Conservation (phyloP, 164 flowering plant genomes). For the Chimonanthus salicifolius region DNA sequence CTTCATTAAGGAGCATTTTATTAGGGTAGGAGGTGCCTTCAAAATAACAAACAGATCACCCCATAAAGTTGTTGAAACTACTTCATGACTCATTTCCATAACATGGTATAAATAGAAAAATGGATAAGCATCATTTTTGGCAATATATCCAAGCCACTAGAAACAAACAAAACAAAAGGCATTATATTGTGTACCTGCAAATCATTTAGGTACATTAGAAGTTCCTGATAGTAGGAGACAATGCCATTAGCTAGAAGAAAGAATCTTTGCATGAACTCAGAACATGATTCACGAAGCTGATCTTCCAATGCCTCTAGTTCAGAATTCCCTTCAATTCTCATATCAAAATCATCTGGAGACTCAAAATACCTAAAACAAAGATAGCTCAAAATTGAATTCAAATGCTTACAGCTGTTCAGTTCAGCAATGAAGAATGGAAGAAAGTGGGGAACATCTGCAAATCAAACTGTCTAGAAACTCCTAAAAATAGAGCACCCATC, state of each 20-base stretch:
- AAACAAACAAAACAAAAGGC: not conserved
- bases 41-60: too few relatives aligned
- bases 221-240: slow-evolving; percentile 16
- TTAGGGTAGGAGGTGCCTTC: too few relatives aligned
- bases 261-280: slow-evolving; percentile 22
- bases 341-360: slow-evolving; percentile 20
- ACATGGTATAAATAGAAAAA: not conserved
- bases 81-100: too few relatives aligned
- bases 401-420: too few relatives aligned
- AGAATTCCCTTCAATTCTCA: slow-evolving; percentile 19
- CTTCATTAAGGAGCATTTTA: too few relatives aligned
- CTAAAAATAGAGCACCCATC: too few relatives aligned
- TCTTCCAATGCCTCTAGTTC: slow-evolving; percentile 22
- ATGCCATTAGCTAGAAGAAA: slow-evolving; percentile 21
- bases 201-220: slow-evolving; percentile 15
- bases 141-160: not conserved
- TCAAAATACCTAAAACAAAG: slow-evolving; percentile 20
- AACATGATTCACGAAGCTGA: slow-evolving; percentile 26
- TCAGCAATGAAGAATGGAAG: too few relatives aligned
- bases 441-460: too few relatives aligned
- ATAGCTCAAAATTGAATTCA: not conserved
- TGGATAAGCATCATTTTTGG: not conserved
- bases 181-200: slow-evolving; percentile 10
- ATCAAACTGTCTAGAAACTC: too few relatives aligned
- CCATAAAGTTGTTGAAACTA: too few relatives aligned